Conservation (phyloP, 1,139 yeast genomes). For the Geotrichum aggregatum region DNA sequence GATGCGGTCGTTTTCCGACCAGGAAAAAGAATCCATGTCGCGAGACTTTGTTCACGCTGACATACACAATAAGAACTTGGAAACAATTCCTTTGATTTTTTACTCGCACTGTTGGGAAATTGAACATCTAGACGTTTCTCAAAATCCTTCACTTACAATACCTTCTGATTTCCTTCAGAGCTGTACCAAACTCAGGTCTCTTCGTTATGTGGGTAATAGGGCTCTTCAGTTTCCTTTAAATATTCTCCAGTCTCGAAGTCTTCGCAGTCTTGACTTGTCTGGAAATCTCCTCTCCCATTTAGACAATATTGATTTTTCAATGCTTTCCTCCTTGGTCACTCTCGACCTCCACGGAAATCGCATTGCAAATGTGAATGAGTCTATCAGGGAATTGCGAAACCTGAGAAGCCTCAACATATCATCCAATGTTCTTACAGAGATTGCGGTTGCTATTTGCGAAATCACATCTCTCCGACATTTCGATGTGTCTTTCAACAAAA, state of each 20-base stretch:
- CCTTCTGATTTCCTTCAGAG: conserved; percentile 85
- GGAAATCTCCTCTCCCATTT: conserved; percentile 37
- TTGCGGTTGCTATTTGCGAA: conserved; percentile 68
- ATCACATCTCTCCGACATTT: conserved; percentile 59
- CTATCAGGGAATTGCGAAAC: conserved; percentile 53
- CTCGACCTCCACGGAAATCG: conserved; percentile 64
- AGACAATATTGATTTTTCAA: conserved; percentile 35
- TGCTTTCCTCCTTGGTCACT: conserved; percentile 30
- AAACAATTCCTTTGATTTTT: conserved; percentile 78
- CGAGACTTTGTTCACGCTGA: conserved; percentile 73
- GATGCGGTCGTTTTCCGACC: conserved; percentile 52
- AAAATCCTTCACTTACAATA: conserved; percentile 78
- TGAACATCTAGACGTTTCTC: conserved; percentile 75
- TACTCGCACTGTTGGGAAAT: conserved; percentile 81
- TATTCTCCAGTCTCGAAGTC: conserved; percentile 61
- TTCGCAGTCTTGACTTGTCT: conserved; percentile 63
- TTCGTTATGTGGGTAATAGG: conserved; percentile 70
- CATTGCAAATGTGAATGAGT: conserved; percentile 58
- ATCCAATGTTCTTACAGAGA: conserved; percentile 66
- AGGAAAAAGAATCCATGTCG: conserved; percentile 59
- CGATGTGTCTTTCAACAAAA: conserved; percentile 78
- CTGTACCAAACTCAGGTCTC: conserved; percentile 63
- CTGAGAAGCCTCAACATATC: conserved; percentile 67
- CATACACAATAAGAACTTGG: conserved; percentile 67
- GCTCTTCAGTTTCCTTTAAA: conserved; percentile 70